These are phyloP conservation scores for Lactarius sp. DNA, from an alignment of 768 basidiomycete genomes.

Conservation along the genomic window DNA sequence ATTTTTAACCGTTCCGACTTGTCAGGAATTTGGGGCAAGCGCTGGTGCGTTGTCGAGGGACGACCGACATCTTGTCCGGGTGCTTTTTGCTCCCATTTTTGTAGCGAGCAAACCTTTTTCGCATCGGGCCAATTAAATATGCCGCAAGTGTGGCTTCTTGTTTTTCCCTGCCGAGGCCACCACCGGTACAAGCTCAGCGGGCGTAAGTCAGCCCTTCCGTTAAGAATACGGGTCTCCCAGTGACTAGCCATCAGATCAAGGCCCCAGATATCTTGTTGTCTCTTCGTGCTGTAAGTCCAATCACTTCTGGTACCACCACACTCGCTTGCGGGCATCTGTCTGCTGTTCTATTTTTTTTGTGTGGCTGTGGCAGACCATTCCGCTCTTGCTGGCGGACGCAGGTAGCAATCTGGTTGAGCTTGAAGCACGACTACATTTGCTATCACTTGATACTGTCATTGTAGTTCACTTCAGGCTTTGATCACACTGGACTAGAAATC, in stretches of 20 bases:
- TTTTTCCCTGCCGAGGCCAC: neutral
- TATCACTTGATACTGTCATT: conserved; percentile 12
- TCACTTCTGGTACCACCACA: neutral
- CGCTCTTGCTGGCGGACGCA: neutral
- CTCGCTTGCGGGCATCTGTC: neutral
- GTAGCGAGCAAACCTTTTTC: neutral
- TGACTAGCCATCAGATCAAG: neutral
- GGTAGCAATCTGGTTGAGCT: neutral
- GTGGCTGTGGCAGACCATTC: neutral
- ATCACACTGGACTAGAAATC: conserved; percentile 16
- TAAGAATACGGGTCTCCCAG: neutral
- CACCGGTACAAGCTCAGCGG: neutral
- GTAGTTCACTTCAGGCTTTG: conserved; percentile 3
- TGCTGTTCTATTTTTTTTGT: neutral
- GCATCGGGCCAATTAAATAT: neutral
- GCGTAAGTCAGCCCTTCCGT: neutral
- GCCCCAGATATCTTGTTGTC: neutral
- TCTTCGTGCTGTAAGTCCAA: neutral
- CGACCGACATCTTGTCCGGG: neutral
- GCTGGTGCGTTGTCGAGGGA: neutral
- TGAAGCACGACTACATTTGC: conserved; percentile 11
- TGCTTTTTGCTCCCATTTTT: neutral
- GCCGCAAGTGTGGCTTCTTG: neutral
- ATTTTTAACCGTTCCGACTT: neutral
- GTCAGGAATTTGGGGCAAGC: neutral